Percentiles rank a stretch among this genome's conserved stretches.
phyloP scores from a whole-genome alignment of 176 grass and related monocot species.

The Musa beccarii region DNA sequence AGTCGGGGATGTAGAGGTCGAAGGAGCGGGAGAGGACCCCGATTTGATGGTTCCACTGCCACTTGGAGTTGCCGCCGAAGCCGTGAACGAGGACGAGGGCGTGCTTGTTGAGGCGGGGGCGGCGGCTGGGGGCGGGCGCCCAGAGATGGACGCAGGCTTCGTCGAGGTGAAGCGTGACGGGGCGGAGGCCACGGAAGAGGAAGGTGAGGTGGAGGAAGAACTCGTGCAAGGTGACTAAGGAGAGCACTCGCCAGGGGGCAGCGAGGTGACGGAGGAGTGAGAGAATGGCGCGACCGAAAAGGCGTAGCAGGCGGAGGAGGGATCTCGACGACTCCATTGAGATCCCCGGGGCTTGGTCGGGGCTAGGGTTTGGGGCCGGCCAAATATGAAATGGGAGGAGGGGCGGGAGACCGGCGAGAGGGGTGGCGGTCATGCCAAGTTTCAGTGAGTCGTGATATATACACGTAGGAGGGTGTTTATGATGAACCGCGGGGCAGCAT shows the following conservation, averaged over 20 bases:
- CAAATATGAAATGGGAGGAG: not conserved
- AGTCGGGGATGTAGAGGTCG: constrained; percentile 47
- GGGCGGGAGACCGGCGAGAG: not conserved
- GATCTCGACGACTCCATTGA: not conserved
- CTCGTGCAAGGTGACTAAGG: constrained; percentile 28
- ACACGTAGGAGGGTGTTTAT: not conserved
- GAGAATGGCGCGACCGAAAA: constrained; percentile 35
- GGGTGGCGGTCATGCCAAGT: not conserved
- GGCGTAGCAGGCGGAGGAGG: constrained; percentile 24
- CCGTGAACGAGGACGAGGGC: constrained; percentile 38
- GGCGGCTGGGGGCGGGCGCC: constrained; percentile 30
- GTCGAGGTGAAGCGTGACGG: not conserved
- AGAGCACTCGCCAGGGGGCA: constrained; percentile 45
- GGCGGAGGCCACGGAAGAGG: constrained; percentile 34
- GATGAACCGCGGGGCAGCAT: not conserved
- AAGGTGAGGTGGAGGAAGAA: constrained; percentile 36
- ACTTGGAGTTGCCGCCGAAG: constrained; percentile 48
- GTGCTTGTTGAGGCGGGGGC: constrained; percentile 21
- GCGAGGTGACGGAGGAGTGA: constrained; percentile 44
- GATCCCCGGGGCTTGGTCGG: not conserved
- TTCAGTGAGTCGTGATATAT: not conserved
- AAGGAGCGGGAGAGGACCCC: constrained; percentile 32
- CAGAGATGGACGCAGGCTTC: constrained; percentile 60
- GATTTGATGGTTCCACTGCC: constrained; percentile 38
- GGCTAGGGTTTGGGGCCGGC: not conserved